A percentile compares a stretch with the other conserved stretches of the same genome.
Conservation (phyloP, 495 filamentous ascomycete species). For the Evansstolkia leycettana region DNA sequence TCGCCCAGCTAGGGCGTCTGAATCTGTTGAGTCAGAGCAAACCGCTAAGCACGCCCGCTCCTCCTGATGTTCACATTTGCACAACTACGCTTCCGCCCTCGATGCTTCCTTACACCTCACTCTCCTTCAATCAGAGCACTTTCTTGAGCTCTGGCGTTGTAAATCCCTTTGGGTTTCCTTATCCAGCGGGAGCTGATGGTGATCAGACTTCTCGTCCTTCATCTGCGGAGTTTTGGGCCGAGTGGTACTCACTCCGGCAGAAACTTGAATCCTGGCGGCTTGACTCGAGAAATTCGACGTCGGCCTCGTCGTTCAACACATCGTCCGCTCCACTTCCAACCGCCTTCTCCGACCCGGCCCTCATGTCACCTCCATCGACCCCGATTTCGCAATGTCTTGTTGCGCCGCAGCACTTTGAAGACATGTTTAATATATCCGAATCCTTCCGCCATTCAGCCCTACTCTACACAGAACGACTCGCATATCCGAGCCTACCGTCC, state of each 20-base stretch:
- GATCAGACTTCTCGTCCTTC: conserved; percentile 12
- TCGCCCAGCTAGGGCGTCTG: conserved; percentile 67
- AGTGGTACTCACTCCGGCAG: conserved; percentile 71
- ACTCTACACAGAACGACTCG: conserved; percentile 83
- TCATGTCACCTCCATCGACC: conserved; percentile 19
- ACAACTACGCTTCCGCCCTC: conserved; percentile 27
- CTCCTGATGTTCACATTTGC: conserved; percentile 17
- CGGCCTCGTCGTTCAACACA: conserved; percentile 5
- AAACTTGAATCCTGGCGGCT: conserved; percentile 75
- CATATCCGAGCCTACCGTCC: conserved; percentile 61
- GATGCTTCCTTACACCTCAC: conserved; percentile 20
- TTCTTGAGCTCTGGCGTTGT: conserved; percentile 2
- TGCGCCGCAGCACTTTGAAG: conserved; percentile 30
- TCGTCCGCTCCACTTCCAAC: conserved; percentile 14
- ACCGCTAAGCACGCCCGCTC: conserved; percentile 24
- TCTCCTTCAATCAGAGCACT: conserved; percentile 4
- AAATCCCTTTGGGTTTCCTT: conserved; percentile 15
- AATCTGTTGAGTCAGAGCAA: conserved; percentile 81
- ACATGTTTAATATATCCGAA: conserved; percentile 61
- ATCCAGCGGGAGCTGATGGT: conserved; percentile 15
- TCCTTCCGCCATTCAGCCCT: conserved; percentile 83
- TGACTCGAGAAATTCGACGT: no score
- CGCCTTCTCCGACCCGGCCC: conserved; percentile 22
- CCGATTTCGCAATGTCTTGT: conserved; percentile 16
- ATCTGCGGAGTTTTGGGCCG: conserved; percentile 61